Percentiles rank a stretch among this genome's conserved stretches.
Conservation (phyloP, 305 asterid genomes). For the Euphrasia arctica region DNA sequence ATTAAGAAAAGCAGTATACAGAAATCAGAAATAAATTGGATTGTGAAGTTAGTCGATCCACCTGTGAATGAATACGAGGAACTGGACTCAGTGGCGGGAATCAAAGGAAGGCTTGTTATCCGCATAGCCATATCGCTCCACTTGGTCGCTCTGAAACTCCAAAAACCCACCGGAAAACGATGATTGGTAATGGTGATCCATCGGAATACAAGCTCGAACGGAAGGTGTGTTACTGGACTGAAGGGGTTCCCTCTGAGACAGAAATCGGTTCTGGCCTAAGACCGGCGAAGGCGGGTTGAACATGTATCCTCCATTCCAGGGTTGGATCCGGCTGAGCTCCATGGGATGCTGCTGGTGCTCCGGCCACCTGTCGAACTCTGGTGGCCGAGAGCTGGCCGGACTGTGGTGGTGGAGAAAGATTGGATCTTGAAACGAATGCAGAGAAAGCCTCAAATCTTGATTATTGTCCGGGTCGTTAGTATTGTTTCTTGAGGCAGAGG, state of each 20-base stretch:
- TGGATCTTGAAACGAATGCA: conserved; percentile 87
- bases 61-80: conserved; percentile 30
- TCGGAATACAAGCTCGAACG: conserved; percentile 74
- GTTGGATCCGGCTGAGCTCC: conserved; percentile 48
- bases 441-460: conserved; percentile 80
- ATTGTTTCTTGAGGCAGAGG: conserved; percentile 25
- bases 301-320: conserved; percentile 66
- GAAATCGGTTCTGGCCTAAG: conserved; percentile 65
- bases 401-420: conserved; percentile 45
- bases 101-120: conserved; percentile 85
- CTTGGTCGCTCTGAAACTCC: conserved; percentile 88
- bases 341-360: conserved; percentile 50
- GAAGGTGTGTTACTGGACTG: conserved; percentile 98
- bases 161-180: conserved; percentile 46
- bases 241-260: conserved; percentile 99
- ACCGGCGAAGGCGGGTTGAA: conserved; percentile 52
- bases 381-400: conserved; percentile 33
- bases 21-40: no score
- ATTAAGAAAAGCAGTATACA: no score
- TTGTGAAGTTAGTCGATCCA: neutral
- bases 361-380: conserved; percentile 48
- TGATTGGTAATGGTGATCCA: conserved; percentile 30
- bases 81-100: conserved; percentile 62
- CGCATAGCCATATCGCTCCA: conserved; percentile 57
- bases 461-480: conserved; percentile 22